Conservation (phyloP, 441 rosid species). For the Erysimum cheiri region DNA sequence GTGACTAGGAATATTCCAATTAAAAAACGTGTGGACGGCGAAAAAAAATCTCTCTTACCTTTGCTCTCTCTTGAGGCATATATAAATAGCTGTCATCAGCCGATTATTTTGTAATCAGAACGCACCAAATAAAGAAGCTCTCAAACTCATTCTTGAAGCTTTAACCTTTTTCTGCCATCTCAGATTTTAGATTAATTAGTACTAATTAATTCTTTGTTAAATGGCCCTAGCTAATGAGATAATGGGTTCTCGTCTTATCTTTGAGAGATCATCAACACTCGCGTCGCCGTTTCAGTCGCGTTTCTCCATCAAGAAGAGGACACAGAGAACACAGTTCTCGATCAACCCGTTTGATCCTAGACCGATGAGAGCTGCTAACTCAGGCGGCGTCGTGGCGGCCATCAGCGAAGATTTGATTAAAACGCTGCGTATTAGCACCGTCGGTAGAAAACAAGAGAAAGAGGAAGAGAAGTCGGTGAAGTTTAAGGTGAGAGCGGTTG, state of each 20-base stretch:
- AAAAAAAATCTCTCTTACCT: background rate
- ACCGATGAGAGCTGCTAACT: conserved; percentile 38
- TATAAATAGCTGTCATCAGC: conserved; percentile 32
- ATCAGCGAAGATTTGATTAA: conserved; percentile 75
- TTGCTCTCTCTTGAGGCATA: background rate
- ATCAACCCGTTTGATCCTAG: conserved; percentile 45
- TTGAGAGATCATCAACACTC: conserved; percentile 51
- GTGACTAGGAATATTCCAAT: conserved; percentile 30
- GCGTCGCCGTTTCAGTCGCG: conserved; percentile 48
- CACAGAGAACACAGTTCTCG: conserved; percentile 42
- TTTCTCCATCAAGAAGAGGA: conserved; percentile 39
- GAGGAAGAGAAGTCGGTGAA: conserved; percentile 50
- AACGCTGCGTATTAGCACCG: conserved; percentile 35
- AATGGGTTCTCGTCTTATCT: conserved; percentile 60
- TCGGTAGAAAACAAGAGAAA: conserved; percentile 33
- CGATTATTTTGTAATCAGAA: conserved; percentile 32
- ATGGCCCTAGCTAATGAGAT: conserved; percentile 76
- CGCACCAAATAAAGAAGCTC: conserved; percentile 30
- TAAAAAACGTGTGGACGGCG: conserved; percentile 78
- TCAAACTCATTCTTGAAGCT: conserved; percentile 35
- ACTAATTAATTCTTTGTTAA: background rate
- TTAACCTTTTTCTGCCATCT: conserved; percentile 2
- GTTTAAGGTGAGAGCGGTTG: conserved; percentile 78
- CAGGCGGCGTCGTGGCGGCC: conserved; percentile 54
- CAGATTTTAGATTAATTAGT: too few relatives aligned